These are phyloP conservation scores for Trametopsis cervina DNA, from an alignment of 768 basidiomycete genomes.

Conservation along the genomic window DNA sequence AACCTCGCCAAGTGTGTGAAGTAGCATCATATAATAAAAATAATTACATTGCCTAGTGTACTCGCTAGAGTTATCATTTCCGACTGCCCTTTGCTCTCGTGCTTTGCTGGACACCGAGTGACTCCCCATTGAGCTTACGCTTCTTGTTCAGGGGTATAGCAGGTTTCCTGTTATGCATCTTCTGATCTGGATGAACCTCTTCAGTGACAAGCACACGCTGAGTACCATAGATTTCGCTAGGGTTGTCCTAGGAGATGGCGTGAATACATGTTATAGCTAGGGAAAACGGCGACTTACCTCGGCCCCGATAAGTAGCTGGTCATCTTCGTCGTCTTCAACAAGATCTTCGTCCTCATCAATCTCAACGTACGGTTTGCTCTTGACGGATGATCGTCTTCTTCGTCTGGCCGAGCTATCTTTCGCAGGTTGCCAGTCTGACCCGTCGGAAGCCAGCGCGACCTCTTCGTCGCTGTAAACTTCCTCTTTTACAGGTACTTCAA, in stretches of 20 bases:
- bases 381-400: slow-evolving; percentile 15
- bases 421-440: not conserved
- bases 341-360: slow-evolving; percentile 15
- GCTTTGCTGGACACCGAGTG: too few species aligned
- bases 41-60: too few species aligned
- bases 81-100: too few species aligned
- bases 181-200: not conserved
- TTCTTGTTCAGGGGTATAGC: not conserved
- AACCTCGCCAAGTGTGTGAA: too few species aligned
- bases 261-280: slow-evolving; percentile 5
- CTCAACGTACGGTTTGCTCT: slow-evolving; percentile 12
- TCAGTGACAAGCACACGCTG: slow-evolving; percentile 13
- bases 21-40: too few species aligned
- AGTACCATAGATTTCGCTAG: slow-evolving; percentile 28
- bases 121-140: not conserved
- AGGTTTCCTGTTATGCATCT: not conserved
- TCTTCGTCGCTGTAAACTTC: slow-evolving; percentile 45
- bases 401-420: not conserved
- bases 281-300: slow-evolving; percentile 36
- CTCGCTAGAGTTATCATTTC: too few species aligned
- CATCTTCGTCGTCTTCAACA: slow-evolving; percentile 38
- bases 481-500: slow-evolving; percentile 56
- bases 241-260: slow-evolving; percentile 30
- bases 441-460: slow-evolving; percentile 3
- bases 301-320: slow-evolving; percentile 56